phyloP scores from a whole-genome alignment of 805 yeast species.

The Wickerhamomyces ciferrii region DNA sequence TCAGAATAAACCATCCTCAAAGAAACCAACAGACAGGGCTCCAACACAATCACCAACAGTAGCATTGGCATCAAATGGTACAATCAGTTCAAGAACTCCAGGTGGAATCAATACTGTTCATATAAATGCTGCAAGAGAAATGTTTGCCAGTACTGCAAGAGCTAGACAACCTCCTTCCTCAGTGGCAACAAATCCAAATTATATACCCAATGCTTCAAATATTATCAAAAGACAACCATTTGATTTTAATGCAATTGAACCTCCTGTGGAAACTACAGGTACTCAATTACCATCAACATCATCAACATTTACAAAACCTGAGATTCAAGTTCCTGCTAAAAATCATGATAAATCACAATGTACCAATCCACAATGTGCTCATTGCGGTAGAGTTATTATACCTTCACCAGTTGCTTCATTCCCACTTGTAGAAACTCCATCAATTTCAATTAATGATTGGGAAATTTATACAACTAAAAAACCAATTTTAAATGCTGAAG shows the following conservation, averaged over 20 bases:
- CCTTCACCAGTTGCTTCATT: conserved; percentile 67
- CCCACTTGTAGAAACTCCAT: conserved; percentile 62
- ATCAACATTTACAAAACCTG: not conserved
- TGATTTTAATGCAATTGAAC: conserved; percentile 1
- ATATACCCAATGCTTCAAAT: conserved; percentile 1
- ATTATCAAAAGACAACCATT: not conserved
- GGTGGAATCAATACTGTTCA: conserved; percentile 49
- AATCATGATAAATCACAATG: conserved; percentile 26
- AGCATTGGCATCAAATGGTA: not conserved
- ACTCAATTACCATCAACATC: not conserved
- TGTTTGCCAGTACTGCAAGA: conserved; percentile 38
- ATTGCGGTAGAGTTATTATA: conserved; percentile 71
- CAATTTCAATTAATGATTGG: conserved; percentile 74
- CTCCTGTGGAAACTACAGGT: conserved; percentile 9
- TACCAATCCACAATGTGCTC: conserved; percentile 44
- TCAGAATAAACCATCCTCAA: not conserved
- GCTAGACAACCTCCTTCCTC: conserved; percentile 26
- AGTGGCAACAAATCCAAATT: not conserved
- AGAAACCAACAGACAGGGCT: not conserved
- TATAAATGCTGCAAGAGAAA: conserved; percentile 56
- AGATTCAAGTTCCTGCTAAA: conserved; percentile 37
- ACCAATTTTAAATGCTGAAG: conserved; percentile 72
- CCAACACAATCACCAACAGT: not conserved
- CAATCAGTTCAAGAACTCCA: not conserved
- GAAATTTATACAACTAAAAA: conserved; percentile 62